Conservation (phyloP, 805 yeast genomes). For the Monosporozyma siamensis region DNA sequence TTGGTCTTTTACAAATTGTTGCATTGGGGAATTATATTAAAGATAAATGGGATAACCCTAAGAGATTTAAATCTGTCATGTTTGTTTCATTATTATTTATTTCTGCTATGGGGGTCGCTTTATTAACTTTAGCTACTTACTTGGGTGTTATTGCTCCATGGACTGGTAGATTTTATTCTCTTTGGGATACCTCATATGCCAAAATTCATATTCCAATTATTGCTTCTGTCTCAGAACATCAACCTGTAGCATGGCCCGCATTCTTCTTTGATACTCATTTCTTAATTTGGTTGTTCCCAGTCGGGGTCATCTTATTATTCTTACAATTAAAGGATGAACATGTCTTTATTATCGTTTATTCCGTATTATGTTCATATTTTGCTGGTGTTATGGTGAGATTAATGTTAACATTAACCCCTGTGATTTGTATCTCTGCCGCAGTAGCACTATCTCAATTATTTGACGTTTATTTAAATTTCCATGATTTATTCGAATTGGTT, state of each 20-base stretch:
- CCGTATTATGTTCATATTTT: conserved; percentile 90
- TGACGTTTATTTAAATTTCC: conserved; percentile 67
- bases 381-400: conserved; percentile 99
- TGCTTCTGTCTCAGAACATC: conserved; percentile 98
- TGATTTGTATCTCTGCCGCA: conserved; percentile 89
- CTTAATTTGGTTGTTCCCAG: conserved; percentile 97
- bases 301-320: conserved; percentile 85
- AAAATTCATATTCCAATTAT: conserved; percentile 96
- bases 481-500: conserved; percentile 13
- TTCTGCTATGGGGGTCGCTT: conserved; percentile 55
- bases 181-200: conserved; percentile 98
- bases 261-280: conserved; percentile 90
- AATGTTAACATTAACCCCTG: conserved; percentile 93
- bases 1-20: conserved; percentile 87
- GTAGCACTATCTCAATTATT: conserved; percentile 77
- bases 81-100: conserved; percentile 49
- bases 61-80: conserved; percentile 58
- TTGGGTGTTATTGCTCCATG: conserved; percentile 96
- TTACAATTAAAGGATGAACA: conserved; percentile 87
- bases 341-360: conserved; percentile 82
- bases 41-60: conserved; percentile 57
- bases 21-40: conserved; percentile 78
- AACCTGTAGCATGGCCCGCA: conserved; percentile 99
- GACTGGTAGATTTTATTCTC: conserved; percentile 97
- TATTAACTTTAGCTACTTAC: conserved; percentile 71